phyloP scores from a whole-genome alignment of 352 stramenopile genomes.

The Pythium apleroticum region DNA sequence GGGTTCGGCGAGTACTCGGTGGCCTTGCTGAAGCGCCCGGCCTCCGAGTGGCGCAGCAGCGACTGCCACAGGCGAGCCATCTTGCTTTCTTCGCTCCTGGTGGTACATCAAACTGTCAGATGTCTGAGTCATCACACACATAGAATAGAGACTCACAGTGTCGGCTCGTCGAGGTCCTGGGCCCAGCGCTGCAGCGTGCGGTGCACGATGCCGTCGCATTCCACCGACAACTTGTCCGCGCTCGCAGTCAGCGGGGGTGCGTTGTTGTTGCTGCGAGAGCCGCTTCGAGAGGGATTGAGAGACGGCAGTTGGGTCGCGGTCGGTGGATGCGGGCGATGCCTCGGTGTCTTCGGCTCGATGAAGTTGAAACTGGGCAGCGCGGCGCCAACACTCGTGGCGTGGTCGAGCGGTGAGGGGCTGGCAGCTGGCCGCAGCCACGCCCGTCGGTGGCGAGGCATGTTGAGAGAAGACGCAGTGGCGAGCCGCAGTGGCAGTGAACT shows the following conservation, averaged over 20 bases:
- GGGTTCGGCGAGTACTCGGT: conserved; percentile 38
- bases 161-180: conserved; percentile 15
- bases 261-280: conserved; percentile 10
- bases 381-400: conserved; percentile 32
- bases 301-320: not conserved
- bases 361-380: conserved; percentile 67
- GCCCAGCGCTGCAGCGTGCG: conserved; percentile 21
- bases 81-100: conserved; percentile 46
- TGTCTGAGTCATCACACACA: not conserved
- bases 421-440: conserved; percentile 11
- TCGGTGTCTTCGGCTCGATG: conserved; percentile 37
- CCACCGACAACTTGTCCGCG: not conserved
- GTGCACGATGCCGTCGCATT: conserved; percentile 24
- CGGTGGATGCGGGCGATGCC: not conserved
- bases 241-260: not conserved
- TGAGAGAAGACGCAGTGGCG: not conserved
- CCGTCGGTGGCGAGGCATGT: conserved; percentile 19
- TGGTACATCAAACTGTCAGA: not conserved
- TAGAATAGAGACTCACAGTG: conserved; percentile 13
- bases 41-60: conserved; percentile 59
- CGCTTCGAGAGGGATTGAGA: not conserved
- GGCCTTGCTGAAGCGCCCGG: conserved; percentile 38
- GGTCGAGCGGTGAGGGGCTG: conserved; percentile 13
- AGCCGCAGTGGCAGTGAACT: not conserved
- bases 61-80: conserved; percentile 54